Conservation (phyloP, 257 asterid species). For the Fraxinus excelsior region DNA sequence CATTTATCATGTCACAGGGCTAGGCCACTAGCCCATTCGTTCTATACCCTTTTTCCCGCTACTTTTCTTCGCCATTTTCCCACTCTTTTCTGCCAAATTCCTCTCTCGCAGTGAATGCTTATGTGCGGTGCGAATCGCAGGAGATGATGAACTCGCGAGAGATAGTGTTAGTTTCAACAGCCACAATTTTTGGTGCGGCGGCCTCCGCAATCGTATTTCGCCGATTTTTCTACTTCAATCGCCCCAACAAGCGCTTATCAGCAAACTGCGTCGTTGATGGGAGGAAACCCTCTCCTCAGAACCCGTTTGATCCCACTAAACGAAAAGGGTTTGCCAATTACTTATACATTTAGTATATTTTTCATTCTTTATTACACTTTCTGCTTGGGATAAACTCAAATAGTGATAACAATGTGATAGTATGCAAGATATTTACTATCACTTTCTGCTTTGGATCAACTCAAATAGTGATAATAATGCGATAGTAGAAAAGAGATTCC, state of each 20-base stretch:
- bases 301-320: constrained; percentile 76
- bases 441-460: background rate
- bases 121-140: constrained; percentile 10
- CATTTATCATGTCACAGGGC: background rate
- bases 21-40: background rate
- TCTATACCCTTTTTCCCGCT: constrained; percentile 35
- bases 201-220: constrained; percentile 54
- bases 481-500: background rate
- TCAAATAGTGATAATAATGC: background rate
- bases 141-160: constrained; percentile 66
- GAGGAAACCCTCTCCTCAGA: constrained; percentile 36
- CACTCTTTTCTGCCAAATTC: constrained; percentile 26
- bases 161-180: constrained; percentile 53
- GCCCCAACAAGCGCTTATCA: constrained; percentile 34
- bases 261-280: constrained; percentile 27
- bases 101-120: constrained; percentile 8
- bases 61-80: constrained; percentile 1
- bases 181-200: constrained; percentile 61
- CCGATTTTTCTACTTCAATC: constrained; percentile 38
- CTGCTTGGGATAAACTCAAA: too few species aligned
- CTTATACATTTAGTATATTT: background rate
- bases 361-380: too few species aligned
- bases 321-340: constrained; percentile 59
- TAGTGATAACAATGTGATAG: too few species aligned
- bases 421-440: too few species aligned